These are phyloP conservation scores for Nepenthes mirabilis DNA, from an alignment of 148 eudicot genomes.

Conservation along the genomic window DNA sequence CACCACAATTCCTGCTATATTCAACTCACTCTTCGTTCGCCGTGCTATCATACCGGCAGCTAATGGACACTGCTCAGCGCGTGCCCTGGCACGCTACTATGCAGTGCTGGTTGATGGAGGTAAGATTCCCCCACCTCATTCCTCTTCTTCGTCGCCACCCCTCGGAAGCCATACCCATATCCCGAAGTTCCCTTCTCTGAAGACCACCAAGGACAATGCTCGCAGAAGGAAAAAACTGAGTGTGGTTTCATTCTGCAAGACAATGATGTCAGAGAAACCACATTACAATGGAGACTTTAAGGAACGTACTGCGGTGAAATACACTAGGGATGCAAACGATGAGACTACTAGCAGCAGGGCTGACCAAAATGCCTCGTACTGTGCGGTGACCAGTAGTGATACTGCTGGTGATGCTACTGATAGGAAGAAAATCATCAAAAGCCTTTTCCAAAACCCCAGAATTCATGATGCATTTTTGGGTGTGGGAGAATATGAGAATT, in stretches of 20 bases:
- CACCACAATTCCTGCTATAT: slow-evolving; percentile 48
- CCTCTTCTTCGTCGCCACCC: slow-evolving; percentile 52
- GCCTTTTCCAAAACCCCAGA: slow-evolving; percentile 44
- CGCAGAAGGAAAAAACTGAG: slow-evolving; percentile 19
- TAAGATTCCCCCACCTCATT: slow-evolving; percentile 40
- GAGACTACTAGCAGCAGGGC: slow-evolving; percentile 19
- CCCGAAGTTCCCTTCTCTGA: slow-evolving; percentile 45
- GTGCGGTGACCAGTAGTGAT: slow-evolving; percentile 1
- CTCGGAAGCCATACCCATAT: slow-evolving; percentile 78
- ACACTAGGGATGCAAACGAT: slow-evolving; percentile 28
- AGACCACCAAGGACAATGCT: slow-evolving; percentile 21
- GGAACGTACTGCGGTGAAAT: slow-evolving; percentile 10
- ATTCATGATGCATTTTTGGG: slow-evolving; percentile 90
- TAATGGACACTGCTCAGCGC: slow-evolving; percentile 93
- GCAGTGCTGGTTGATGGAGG: slow-evolving; percentile 69
- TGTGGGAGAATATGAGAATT: slow-evolving; percentile 54
- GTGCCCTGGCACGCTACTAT: slow-evolving; percentile 97
- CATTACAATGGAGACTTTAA: slow-evolving; percentile 13
- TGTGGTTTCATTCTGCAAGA: slow-evolving; percentile 21
- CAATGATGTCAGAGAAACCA: slow-evolving; percentile 21
- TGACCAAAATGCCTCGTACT: neutral
- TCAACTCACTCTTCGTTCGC: slow-evolving; percentile 66
- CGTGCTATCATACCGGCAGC: slow-evolving; percentile 96
- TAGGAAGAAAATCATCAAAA: slow-evolving; percentile 4
- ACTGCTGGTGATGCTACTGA: slow-evolving; percentile 4